Base-by-base conservation (phyloP, 1,284 basidiomycete genomes). In the Takashimella koratensis region DNA sequence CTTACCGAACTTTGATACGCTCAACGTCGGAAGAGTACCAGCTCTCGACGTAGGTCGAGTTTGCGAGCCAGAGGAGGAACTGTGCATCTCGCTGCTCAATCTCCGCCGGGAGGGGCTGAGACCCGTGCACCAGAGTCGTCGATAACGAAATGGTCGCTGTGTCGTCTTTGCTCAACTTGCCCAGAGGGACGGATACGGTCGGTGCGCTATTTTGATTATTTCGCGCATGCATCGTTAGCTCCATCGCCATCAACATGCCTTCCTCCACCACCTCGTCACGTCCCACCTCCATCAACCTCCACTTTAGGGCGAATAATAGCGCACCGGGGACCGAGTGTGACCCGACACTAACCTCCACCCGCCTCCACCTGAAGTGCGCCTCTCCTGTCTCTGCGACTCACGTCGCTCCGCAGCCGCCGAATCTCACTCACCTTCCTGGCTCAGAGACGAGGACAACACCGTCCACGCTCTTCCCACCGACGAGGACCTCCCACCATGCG, bases 11-110 rank as follows among this genome's bases (percentile, higher is more conserved):
- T 78, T 94, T 95, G 40, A 90, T 87, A 39, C 89, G 81, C 71
- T 92, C 91, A 20, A 87, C 83, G 47, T 80, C 74, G n/a, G 88
- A 91, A 25, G 78, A 70, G 73, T 96, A 97, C 41, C 88, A 87
- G 64, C 88, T 91, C 56, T 91, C 77, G 10, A 95, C 84, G 56
- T 73, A 72, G 10, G 73, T 74, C 85, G 79, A 73, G 51, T 87
- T 84, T 1, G 86, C 82, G 51, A 81, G 79, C 75, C 90, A 95
- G 67, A 87, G 83, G 57, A 96, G 79, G 36, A 83, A 82, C 72
- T 94, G 90, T 3, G 83, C 81, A n/a, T 92, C 90, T 48, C 79
- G 79, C 76, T 97, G 93, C 19, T 78, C 75, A 47, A 89, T 86
- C 49, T 80, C 77, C 55, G 81, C 78, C 3, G 93, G 94, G 77